These are phyloP conservation scores for Andrographis paniculata DNA, from an alignment of 305 asterid genomes.

Conservation along the genomic window DNA sequence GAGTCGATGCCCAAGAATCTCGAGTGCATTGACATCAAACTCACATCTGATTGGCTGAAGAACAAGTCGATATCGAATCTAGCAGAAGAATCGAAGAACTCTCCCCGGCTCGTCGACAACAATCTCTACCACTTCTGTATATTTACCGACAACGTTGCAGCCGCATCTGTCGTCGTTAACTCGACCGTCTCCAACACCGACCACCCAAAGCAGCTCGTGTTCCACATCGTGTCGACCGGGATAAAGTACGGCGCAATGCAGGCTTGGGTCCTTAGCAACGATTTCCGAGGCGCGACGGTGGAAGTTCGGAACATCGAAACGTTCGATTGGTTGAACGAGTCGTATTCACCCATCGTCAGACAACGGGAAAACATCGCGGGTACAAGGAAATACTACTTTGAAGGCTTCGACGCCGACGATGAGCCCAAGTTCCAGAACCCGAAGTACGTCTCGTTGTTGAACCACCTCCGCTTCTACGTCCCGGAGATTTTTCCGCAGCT, in stretches of 20 bases:
- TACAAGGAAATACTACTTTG: slow-evolving; percentile 19
- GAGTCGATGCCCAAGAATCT: slow-evolving; percentile 43
- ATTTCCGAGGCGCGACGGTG: slow-evolving; percentile 35
- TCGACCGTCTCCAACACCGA: slow-evolving; percentile 42
- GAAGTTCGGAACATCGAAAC: slow-evolving; percentile 38
- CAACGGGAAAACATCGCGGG: slow-evolving; percentile 25
- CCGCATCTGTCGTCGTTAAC: slow-evolving; percentile 39
- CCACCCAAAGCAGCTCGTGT: slow-evolving; percentile 46
- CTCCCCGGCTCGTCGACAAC: slow-evolving; percentile 41
- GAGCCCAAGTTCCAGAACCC: slow-evolving; percentile 35
- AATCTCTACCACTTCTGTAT: slow-evolving; percentile 48
- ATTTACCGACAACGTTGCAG: slow-evolving; percentile 42
- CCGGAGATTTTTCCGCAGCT: slow-evolving; percentile 45
- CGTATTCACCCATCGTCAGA: slow-evolving; percentile 39
- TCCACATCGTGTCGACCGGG: slow-evolving; percentile 40
- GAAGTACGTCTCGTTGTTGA: slow-evolving; percentile 30
- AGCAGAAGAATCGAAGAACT: slow-evolving; percentile 28
- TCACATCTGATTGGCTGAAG: slow-evolving; percentile 34
- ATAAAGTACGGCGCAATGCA: slow-evolving; percentile 43
- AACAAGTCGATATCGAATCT: slow-evolving; percentile 22
- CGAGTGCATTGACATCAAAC: slow-evolving; percentile 37
- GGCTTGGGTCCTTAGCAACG: slow-evolving; percentile 41
- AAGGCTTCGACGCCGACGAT: slow-evolving; percentile 11
- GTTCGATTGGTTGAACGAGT: slow-evolving; percentile 37
- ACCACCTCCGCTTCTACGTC: slow-evolving; percentile 46